Conservation (phyloP, 768 basidiomycete genomes). For the Hemileccinum impolitum region DNA sequence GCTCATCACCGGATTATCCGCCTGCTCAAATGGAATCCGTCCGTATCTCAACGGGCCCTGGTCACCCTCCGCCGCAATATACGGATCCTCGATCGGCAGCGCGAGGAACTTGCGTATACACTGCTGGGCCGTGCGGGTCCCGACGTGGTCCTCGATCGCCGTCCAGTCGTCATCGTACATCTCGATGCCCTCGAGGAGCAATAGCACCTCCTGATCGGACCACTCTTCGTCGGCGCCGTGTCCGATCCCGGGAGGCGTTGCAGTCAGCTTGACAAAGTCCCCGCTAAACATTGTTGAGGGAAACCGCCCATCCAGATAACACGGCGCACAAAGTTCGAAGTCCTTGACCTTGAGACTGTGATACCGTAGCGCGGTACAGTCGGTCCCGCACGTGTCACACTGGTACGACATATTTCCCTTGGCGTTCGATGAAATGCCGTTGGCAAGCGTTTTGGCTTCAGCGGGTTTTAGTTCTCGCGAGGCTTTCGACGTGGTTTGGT, state of each 20-base stretch:
- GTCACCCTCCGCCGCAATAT: conserved; percentile 72
- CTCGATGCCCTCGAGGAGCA: conserved; percentile 93
- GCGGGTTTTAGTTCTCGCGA: conserved; percentile 62
- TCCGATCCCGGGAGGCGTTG: conserved; percentile 29
- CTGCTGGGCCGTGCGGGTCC: conserved; percentile 86
- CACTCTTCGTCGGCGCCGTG: conserved; percentile 62
- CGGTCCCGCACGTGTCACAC: conserved; percentile 94
- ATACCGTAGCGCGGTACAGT: conserved; percentile 86
- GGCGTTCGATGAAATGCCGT: conserved; percentile 45
- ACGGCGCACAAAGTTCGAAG: conserved; percentile 85
- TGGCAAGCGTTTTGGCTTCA: conserved; percentile 66
- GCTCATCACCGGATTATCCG: conserved; percentile 98
- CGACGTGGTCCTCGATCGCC: conserved; percentile 88
- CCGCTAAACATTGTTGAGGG: conserved; percentile 95
- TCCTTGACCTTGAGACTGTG: conserved; percentile 92
- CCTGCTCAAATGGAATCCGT: conserved; percentile 85
- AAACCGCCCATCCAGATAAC: conserved; percentile 96
- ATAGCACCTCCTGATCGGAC: conserved; percentile 86
- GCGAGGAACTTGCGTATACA: conserved; percentile 95
- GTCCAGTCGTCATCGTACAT: conserved; percentile 99
- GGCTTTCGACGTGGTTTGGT: conserved; percentile 84
- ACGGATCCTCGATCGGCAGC: conserved; percentile 95
- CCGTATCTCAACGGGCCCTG: conserved; percentile 75
- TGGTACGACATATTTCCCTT: conserved; percentile 56
- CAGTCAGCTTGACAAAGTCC: conserved; percentile 88